Evolutionary conservation across 371 early-diverging fungal genomes (phyloP), one percentile per base, ranked within the genome.

Genomic region (Mucor saturninus): DNA sequence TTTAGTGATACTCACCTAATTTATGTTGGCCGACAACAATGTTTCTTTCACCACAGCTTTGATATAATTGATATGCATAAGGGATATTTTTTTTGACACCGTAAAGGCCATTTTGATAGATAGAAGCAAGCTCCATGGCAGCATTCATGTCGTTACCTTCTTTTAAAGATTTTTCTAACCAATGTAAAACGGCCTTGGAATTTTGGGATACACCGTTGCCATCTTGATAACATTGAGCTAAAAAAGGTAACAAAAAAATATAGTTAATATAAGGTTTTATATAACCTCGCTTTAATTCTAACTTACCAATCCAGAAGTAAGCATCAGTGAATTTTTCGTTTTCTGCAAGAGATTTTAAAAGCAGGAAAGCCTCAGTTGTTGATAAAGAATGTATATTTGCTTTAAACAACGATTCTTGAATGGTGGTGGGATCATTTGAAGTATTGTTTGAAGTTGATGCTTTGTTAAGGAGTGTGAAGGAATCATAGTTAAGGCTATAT

Each of bases 221-320:
- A 51, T 69, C 67, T 43, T 63, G 63, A 32, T 64, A 77, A 29
- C 77, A 77, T 62, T 79, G 75, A 59, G 80, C 80, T 68, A 57
- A 48, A 56, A 61, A 49, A 28, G 40, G 37, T 9, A 13, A 52
- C 9, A 2, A 39, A 21, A 42, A 5, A 56, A 13, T 5, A n/a
- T 46, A 30, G 9, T 29, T 49, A 53, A 42, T 43, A 10, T 21
- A 49, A 48, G 15, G 13, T 14, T 32, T 4, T 29, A 29, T 26
- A 14, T 14, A 45, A 21, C 21, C 21, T 21, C 5, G 29, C 0
- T 6, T 43, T 5, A 29, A 45, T 38, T 56, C 14, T 14, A 21
- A 8, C 37, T 60, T 74, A 77, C 78, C 79, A 31, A 75, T 69
- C 77, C 77, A 80, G 38, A 69, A 71, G 56, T 67, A 76, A 10